These are phyloP conservation scores for Fusarium dimerum DNA, from an alignment of 2,329 filamentous ascomycete genomes.

Conservation along the genomic window DNA sequence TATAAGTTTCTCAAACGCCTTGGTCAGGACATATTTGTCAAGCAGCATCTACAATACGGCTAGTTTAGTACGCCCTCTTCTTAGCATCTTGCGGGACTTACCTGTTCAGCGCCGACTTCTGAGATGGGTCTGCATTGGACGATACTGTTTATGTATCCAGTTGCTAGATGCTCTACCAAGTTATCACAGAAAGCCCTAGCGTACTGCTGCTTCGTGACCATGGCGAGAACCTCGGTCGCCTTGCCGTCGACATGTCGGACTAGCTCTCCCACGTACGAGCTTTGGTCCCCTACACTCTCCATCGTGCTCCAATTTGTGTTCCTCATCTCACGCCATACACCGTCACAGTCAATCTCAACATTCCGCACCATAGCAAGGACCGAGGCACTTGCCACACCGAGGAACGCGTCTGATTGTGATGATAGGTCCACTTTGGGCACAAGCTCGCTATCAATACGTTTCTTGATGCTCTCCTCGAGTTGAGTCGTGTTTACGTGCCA, in stretches of 20 bases:
- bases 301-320: conserved; percentile 95
- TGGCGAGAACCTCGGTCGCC: conserved; percentile 71
- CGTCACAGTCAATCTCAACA: conserved; percentile 80
- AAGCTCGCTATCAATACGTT: conserved; percentile 80
- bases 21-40: conserved; percentile 88
- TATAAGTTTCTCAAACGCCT: conserved; percentile 72
- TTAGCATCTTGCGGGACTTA: conserved; percentile 35
- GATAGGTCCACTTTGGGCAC: conserved; percentile 80
- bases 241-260: conserved; percentile 71
- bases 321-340: conserved; percentile 94
- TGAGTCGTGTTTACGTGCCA: conserved; percentile 93
- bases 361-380: conserved; percentile 81
- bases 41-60: conserved; percentile 73
- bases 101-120: conserved; percentile 91
- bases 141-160: conserved; percentile 77
- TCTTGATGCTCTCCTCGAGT: conserved; percentile 91
- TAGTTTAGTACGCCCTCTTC: conserved; percentile 15
- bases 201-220: conserved; percentile 89
- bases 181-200: conserved; percentile 94
- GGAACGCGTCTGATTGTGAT: conserved; percentile 90
- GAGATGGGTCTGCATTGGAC: conserved; percentile 89
- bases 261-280: conserved; percentile 84
- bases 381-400: conserved; percentile 88
- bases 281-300: conserved; percentile 91
- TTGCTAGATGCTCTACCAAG: conserved; percentile 83